Evolutionary conservation across 2,329 filamentous ascomycete genomes (phyloP), one percentile per base, ranked within the genome.

Genomic region (Cladosporium sp.): DNA sequence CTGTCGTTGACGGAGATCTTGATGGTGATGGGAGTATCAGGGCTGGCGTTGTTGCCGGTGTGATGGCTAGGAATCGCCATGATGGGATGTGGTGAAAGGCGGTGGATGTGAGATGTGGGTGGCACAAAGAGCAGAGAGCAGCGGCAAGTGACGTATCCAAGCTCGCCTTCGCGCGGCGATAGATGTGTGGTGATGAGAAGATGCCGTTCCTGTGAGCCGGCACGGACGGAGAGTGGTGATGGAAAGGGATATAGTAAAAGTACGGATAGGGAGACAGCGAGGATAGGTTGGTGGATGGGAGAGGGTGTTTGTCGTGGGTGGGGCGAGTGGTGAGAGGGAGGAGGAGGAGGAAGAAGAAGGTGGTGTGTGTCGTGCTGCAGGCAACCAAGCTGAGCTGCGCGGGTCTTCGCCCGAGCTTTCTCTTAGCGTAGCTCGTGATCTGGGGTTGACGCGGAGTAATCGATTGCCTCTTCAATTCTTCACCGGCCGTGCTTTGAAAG

Each of bases 1-100:
- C 72, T 75, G 53, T 88, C 88, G 64, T 90, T 82, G 64, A 86
- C 82, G 63, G 82, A 80, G 65, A 95, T 79, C 76, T 97, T 97
- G 73, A 96, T 76, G 58, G 86, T 89, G 70, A 97, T 86, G 57
- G 81, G 74, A 46, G 86, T 89, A 55, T 90, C 86, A 50, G 82
- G 79, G 35, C 75, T 69, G 50, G 71, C 64, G 54, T 69, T 68
- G 38, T 50, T 55, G 29, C 47, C 41, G 20, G 25, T 32, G 25
- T 39, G 46, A 47, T 43, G 52, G 49, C 53, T 46, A 35, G 51
- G 55, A 33, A 57, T 47, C 25, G 69, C 67, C 69, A 73, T 72
- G 62, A 55, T 67, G 39, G 16, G 42, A 25, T 42, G 39, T 22
- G 25, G 39, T 29, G 43, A 19, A n/a, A 27, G 42, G 30, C 12